Conservation (phyloP, 1,284 basidiomycete genomes). For the Pascua guehoae region DNA sequence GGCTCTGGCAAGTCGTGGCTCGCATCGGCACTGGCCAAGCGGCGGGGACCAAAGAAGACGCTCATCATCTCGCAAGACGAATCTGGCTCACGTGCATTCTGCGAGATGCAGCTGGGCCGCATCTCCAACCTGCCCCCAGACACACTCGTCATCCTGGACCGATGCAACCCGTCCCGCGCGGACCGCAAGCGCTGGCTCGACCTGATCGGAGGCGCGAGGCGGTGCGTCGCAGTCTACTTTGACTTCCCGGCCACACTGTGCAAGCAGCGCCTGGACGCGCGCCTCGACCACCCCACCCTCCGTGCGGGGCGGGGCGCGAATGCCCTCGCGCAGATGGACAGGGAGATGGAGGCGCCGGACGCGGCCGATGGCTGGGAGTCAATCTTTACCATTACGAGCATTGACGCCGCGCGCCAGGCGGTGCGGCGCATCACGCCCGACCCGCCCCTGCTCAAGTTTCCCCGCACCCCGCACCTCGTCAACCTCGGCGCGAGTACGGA, state of each 20-base stretch:
- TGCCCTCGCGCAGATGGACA: slow-evolving; percentile 58
- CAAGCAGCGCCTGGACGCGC: slow-evolving; percentile 56
- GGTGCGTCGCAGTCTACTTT: slow-evolving; percentile 58
- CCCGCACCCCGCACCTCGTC: slow-evolving; percentile 60
- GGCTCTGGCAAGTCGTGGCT: slow-evolving; percentile 63
- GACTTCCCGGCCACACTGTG: slow-evolving; percentile 57
- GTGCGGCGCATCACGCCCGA: slow-evolving; percentile 53
- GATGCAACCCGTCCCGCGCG: slow-evolving; percentile 56
- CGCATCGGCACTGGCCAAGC: slow-evolving; percentile 52
- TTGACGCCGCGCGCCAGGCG: slow-evolving; percentile 46
- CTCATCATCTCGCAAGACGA: slow-evolving; percentile 59
- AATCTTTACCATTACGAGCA: slow-evolving; percentile 51
- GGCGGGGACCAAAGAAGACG: slow-evolving; percentile 51
- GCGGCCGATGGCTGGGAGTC: slow-evolving; percentile 56
- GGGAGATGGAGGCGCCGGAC: slow-evolving; percentile 52
- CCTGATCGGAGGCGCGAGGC: slow-evolving; percentile 46
- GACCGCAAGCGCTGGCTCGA: slow-evolving; percentile 56
- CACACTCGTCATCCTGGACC: slow-evolving; percentile 55
- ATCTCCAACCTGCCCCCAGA: background rate
- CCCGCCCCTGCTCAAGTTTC: slow-evolving; percentile 57
- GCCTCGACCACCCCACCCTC: slow-evolving; percentile 59
- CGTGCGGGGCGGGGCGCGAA: slow-evolving; percentile 59
- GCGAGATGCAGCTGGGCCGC: slow-evolving; percentile 42
- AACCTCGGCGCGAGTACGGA: slow-evolving; percentile 57
- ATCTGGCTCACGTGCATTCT: slow-evolving; percentile 54